These are phyloP conservation scores for Penicillium canariense DNA, from an alignment of 495 filamentous ascomycete species.

Conservation along the genomic window DNA sequence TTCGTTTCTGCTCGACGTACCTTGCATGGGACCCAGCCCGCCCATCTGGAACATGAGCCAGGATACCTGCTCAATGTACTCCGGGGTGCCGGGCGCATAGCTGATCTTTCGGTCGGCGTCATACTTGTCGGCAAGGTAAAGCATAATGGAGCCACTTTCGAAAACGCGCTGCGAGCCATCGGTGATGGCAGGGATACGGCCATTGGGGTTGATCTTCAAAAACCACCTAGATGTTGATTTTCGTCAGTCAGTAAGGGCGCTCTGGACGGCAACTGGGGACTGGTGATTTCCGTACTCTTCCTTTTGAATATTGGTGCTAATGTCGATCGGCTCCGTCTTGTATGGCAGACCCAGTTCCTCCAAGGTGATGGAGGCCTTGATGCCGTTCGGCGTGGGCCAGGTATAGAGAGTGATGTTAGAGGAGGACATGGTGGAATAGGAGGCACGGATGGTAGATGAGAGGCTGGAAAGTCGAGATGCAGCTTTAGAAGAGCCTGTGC, in stretches of 20 bases:
- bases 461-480: slow-evolving; percentile 11
- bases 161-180: slow-evolving; percentile 43
- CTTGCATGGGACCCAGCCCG: slow-evolving; percentile 42
- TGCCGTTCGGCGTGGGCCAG: slow-evolving; percentile 39
- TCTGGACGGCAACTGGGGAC: background rate
- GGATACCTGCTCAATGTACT: slow-evolving; percentile 43
- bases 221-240: slow-evolving; percentile 55
- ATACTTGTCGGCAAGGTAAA: slow-evolving; percentile 47
- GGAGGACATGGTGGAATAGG: slow-evolving; percentile 25
- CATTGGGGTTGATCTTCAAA: slow-evolving; percentile 85
- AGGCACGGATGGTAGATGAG: slow-evolving; percentile 7
- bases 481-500: slow-evolving; percentile 11
- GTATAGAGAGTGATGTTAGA: slow-evolving; percentile 39
- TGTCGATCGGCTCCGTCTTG: slow-evolving; percentile 58
- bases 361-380: slow-evolving; percentile 74
- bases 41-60: slow-evolving; percentile 49
- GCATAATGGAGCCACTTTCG: slow-evolving; percentile 47
- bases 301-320: slow-evolving; percentile 69
- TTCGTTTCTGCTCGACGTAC: slow-evolving; percentile 12
- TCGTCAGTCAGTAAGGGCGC: slow-evolving; percentile 5
- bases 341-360: slow-evolving; percentile 76
- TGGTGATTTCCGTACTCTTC: slow-evolving; percentile 47
- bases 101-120: slow-evolving; percentile 44
- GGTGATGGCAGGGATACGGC: slow-evolving; percentile 75
- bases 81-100: slow-evolving; percentile 39